Base-by-base conservation (phyloP, 768 basidiomycete species). In the Strobilomyces confusus region DNA sequence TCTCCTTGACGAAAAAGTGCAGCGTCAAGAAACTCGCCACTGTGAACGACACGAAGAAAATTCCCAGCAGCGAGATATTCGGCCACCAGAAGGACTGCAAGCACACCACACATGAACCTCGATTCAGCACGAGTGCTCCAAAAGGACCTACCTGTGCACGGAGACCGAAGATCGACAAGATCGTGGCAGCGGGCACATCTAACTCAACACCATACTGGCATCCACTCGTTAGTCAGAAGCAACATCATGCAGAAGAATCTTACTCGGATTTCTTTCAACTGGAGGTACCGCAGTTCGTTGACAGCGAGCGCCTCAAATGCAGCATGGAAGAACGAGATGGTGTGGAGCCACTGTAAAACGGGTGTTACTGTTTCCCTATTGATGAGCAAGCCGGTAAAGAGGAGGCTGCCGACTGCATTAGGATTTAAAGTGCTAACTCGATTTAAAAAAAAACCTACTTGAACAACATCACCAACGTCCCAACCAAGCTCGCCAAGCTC, bases 51-150 rank as follows among this genome's bases (percentile, higher is more conserved):
- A 80, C 85, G 63, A 98, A 95, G 75, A 93, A 93, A 44, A 93
- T 90, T 7, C 78, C 87, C 6, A 98, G 77, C 0, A 94, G 72
- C 0, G 86, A 79, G 32, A 94, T 89, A 66, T 99, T 95, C 0
- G 97, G 97, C 91, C 91, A 98, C 97, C 97, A 99, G 77, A 95
- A 98, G 0, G 95, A 93, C 79, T 82, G 47, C 29, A n/a, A n/a
- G 40, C 9, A 11, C 32, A 54, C 3, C 13, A 48, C 6, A 6
- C 13, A 46, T 65, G 44, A 63, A 44, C 32, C 26, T 57, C 26
- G 23, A 20, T 17, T 55, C 47, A 32, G 20, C 20, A 40, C 17
- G 46, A 22, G 9, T n/a, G n/a, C 42, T 9, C 29, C n/a, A 12
- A 29, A 5, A 49, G 9, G n/a, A 67, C 70, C n/a, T 44, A 73